Base-by-base conservation (phyloP, 768 basidiomycete genomes). In the Russula vinacea region DNA sequence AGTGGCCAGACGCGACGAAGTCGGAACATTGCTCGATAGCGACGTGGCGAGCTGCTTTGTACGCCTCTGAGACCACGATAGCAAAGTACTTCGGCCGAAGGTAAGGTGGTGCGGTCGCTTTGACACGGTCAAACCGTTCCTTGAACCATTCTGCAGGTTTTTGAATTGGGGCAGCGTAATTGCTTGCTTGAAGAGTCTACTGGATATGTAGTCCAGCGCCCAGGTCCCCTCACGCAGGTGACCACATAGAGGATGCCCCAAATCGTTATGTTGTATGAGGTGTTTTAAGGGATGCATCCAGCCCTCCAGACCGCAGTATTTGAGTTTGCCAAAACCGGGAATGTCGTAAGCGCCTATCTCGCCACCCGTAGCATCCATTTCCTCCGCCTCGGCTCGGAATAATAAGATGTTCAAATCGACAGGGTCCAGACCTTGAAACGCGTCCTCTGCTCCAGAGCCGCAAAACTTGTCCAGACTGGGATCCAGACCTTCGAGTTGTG, bases 61-160 rank as follows among this genome's bases (percentile, higher is more conserved):
- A 96, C 1, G 94, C 94, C 64, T 87, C 87, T 26, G 89, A 92
- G 63, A 98, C 81, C 61, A 96, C 82, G 64, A 98, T 82, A 0
- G 94, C 94, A 68, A 99, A 99, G 76, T 92, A 98, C 74, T 96
- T 98, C 24, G 97, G 97, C 24, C 95, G 84, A 75, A 98, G 80
- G 79, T 94, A 95, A 19, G 89, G 83, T 0, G 97, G 90, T 7
- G 88, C 87, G 13, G 80, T 80, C 1, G 73, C 73, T 69, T 90
- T 88, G 71, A 98, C 82, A 24, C 85, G 80, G 53, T 94, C 91
- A 70, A 95, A 92, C n/a, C 94, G 84, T 65, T 90, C 84, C 72
- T 85, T 83, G 71, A 98, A 79, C 97, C 97, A 99, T 59, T 82
- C 76, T 6, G 87, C 89, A 13, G 92, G 88, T 64, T 81, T 80